A percentile compares a stretch with the other conserved stretches of the same genome.
Evolutionary conservation across 805 yeast species (phyloP).

Genomic region (Monosporozyma unispora): DNA sequence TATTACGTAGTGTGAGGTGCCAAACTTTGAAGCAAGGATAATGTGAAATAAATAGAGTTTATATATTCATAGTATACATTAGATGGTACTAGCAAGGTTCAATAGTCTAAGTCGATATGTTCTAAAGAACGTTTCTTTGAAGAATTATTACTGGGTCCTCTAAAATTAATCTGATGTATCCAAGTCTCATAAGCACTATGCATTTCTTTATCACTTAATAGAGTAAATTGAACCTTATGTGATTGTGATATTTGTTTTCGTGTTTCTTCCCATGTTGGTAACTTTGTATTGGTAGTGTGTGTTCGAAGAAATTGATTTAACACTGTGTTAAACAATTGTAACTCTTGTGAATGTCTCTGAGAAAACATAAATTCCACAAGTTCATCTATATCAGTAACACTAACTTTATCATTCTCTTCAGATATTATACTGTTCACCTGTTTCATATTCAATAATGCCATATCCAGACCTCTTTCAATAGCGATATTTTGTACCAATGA

Average conservation of each 20-base stretch:
- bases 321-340: neutral
- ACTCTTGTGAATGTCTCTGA: neutral
- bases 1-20: too few species aligned
- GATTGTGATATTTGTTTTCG: slow-evolving; percentile 4
- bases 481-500: slow-evolving; percentile 49
- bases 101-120: neutral
- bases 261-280: slow-evolving; percentile 6
- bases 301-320: neutral
- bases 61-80: too few species aligned
- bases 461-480: neutral
- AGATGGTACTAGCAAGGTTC: neutral
- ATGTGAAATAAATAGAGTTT: too few species aligned
- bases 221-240: neutral
- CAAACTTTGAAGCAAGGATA: too few species aligned
- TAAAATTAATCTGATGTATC: neutral
- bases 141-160: neutral
- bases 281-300: neutral
- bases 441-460: neutral
- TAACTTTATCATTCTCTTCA: neutral
- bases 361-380: neutral
- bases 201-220: neutral
- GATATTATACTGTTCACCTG: neutral
- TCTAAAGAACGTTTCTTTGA: neutral
- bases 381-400: neutral
- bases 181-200: neutral